Evolutionary conservation across 306 rosid genomes (phyloP), one percentile per base, ranked within the genome.

Genomic region (Heteromeles arbutifolia): DNA sequence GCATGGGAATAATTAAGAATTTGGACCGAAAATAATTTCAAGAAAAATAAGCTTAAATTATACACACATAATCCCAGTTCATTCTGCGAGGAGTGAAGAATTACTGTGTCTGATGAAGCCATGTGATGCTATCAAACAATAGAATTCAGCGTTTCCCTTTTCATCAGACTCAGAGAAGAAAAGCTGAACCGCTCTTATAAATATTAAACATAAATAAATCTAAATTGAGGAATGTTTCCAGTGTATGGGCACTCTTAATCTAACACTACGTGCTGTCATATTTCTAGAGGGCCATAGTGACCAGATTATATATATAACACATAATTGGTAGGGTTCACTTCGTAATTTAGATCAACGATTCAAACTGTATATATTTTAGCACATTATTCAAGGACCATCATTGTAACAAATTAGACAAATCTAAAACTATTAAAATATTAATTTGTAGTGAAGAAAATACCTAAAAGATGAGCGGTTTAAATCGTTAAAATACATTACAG

Each of bases 61-160:
- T 48, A 15, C 4, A 22, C 24, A 57, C 24, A 22, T 57, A 22
- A 11, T 57, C 15, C 63, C 28, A 8, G 14, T 12, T 56, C 28
- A 10, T 10, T 56, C 12, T 56, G 28, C 6, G 44, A 10, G 44
- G 18, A 29, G 32, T 70, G 56, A 14, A 13, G 25, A 17, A 2
- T 11, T 25, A 59, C 1, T 45, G 2, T 59, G 65, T 59, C 3
- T 18, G 61, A 28, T 24, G 43, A 26, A 44, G 21, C 45, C 62
- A 74, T 70, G 65, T 48, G 76, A 50, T 59, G 52, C 26, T 64
- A 67, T 34, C 43, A 50, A 52, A 45, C 62, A 54, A 73, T 66
- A 72, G 15, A 65, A 79, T 82, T 77, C 73, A 69, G 76, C 58
- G 70, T 44, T 21, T 4, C 66, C 48, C 74, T 64, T 78, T 73